Base-by-base conservation (phyloP, 169 alveolate species). In the Cystoisospora suis region DNA sequence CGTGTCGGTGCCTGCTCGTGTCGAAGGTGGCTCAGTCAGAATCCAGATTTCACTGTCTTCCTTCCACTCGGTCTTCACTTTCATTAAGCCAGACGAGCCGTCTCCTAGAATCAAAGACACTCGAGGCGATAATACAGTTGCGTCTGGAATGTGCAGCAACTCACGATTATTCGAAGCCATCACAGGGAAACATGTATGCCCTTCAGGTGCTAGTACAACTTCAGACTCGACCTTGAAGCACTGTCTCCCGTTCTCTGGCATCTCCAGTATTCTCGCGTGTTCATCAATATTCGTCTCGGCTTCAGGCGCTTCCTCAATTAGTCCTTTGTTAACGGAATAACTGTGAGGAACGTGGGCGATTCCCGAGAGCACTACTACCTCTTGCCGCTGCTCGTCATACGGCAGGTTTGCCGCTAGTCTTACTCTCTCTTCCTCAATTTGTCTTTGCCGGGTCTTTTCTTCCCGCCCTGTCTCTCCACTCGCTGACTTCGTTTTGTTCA, bases 1-100 rank as follows among this genome's bases (percentile, higher is more conserved):
- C 27, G 45, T 65, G 23, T 65, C 77, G 12, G n/a, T 20, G 0
- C 45, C 77, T 23, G 34, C 42, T 23, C 34, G 77, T 44, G 77
- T 65, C 6, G 77, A 65, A 20, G 77, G 77, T 44, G 77, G 77
- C 77, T 65, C 77, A 1, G 77, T 65, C 77, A 44, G 34, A 12
- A 36, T 36, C 12, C 77, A 65, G 0, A 44, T 4, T 44, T 65
- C 77, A 2, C 34, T 44, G 3, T n/a, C 77, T 36, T 12, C 4
- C n/a, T 4, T 9, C 77, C 34, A 4, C 61, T 49, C 61, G 61
- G 61, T 9, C 9, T 9, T 20, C n/a, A 49, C 61, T 49, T 20
- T 9, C 20, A 49, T 9, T 9, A 9, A 20, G n/a, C 61, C 61
- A 49, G 20, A 20, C 61, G n/a, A 49, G 61, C 61, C 61, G n/a